Evolutionary conservation across 2,329 filamentous ascomycete species (phyloP).

Genomic region (Emmonsiellopsis sp.): DNA sequence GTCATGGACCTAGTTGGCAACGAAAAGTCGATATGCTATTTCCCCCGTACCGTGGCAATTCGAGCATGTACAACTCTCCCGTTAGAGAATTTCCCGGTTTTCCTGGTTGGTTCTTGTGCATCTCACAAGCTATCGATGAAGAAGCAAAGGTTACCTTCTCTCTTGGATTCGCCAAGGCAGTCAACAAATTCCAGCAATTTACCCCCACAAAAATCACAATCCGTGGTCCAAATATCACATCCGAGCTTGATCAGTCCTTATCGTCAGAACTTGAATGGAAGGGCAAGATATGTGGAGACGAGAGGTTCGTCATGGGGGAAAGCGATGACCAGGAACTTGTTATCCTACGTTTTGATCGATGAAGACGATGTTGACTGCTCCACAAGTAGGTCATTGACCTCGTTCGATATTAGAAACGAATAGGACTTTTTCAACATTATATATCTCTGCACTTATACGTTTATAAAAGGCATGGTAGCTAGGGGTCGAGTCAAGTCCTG

Average conservation of each 20-base stretch:
- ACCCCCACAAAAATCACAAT: background rate
- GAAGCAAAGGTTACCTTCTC: slow-evolving; percentile 25
- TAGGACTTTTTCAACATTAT: too few species aligned
- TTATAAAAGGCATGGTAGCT: too few species aligned
- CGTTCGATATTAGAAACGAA: too few species aligned
- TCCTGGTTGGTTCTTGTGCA: slow-evolving; percentile 27
- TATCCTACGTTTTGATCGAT: slow-evolving; percentile 41
- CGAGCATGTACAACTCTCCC: slow-evolving; percentile 26
- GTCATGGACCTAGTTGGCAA: slow-evolving; percentile 44
- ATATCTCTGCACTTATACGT: too few species aligned
- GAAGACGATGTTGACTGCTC: too few species aligned
- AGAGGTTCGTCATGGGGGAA: slow-evolving; percentile 55
- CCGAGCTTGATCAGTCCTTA: slow-evolving; percentile 22
- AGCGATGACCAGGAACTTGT: slow-evolving; percentile 44
- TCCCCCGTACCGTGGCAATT: slow-evolving; percentile 38
- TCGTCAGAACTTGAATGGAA: slow-evolving; percentile 43
- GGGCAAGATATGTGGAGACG: slow-evolving; percentile 50
- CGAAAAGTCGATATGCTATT: slow-evolving; percentile 36
- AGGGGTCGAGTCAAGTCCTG: too few species aligned
- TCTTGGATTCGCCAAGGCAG: slow-evolving; percentile 21
- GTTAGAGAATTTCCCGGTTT: slow-evolving; percentile 15
- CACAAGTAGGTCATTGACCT: too few species aligned
- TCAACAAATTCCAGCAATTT: background rate
- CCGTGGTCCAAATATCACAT: background rate
- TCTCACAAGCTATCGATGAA: slow-evolving; percentile 28